Evolutionary conservation across 140 eudicot genomes (phyloP).

Genomic region (Stevia rebaudiana): DNA sequence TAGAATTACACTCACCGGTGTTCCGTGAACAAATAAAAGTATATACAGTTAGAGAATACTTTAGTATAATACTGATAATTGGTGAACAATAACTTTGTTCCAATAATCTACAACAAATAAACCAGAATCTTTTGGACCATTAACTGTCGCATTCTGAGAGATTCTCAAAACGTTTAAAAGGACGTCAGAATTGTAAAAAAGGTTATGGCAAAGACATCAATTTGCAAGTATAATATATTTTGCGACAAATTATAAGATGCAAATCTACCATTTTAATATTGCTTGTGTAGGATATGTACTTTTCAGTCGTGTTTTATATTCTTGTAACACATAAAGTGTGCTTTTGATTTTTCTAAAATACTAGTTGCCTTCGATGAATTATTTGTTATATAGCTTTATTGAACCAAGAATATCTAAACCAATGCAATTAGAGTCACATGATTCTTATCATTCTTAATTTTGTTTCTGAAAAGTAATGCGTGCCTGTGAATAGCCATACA

Average conservation of each 20-base stretch:
- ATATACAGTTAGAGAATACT: too few relatives aligned
- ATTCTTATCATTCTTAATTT: not conserved
- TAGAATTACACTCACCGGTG: not conserved
- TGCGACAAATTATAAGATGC: slow-evolving; percentile 28
- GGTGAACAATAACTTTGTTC: slow-evolving; percentile 4
- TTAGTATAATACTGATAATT: too few relatives aligned
- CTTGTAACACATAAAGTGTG: slow-evolving; percentile 7
- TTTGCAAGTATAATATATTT: slow-evolving; percentile 17
- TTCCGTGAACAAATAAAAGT: too few relatives aligned
- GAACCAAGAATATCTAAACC: not conserved
- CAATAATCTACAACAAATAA: not conserved
- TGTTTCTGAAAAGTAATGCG: too few relatives aligned
- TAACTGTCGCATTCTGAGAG: slow-evolving; percentile 25
- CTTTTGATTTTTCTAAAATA: slow-evolving; percentile 1
- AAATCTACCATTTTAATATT: slow-evolving; percentile 8
- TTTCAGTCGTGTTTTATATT: slow-evolving; percentile 5
- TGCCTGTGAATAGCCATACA: too few relatives aligned
- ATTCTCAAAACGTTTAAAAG: slow-evolving; percentile 29
- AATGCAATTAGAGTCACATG: slow-evolving; percentile 29
- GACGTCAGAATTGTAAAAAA: slow-evolving; percentile 25
- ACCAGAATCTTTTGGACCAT: slow-evolving; percentile 14
- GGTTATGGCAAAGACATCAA: slow-evolving; percentile 19
- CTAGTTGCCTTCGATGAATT: not conserved
- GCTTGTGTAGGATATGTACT: slow-evolving; percentile 25
- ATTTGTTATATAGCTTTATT: not conserved